Conservation (phyloP, 2,329 filamentous ascomycete species). For the Aspergillus tamarii region DNA sequence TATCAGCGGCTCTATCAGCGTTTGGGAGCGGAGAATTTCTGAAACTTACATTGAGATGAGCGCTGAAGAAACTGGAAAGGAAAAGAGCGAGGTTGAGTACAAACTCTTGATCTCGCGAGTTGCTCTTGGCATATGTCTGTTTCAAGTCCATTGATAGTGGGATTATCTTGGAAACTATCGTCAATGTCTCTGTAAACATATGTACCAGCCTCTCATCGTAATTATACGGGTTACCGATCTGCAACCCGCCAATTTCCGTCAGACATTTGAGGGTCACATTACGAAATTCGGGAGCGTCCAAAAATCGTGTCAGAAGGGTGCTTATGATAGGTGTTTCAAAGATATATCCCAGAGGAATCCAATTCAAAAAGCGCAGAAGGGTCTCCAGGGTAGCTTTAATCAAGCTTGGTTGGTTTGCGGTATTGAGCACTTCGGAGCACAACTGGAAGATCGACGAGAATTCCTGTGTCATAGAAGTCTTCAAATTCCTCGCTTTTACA, state of each 20-base stretch:
- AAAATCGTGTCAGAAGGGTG: constrained; percentile 86
- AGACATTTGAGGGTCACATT: constrained; percentile 96
- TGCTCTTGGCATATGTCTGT: constrained; percentile 86
- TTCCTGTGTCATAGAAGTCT: constrained; percentile 98
- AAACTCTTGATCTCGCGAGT: constrained; percentile 93
- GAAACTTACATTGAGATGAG: constrained; percentile 74
- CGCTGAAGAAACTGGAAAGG: constrained; percentile 94
- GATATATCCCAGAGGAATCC: constrained; percentile 98
- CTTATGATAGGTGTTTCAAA: constrained; percentile 98
- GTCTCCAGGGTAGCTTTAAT: constrained; percentile 98
- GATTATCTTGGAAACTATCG: constrained; percentile 89
- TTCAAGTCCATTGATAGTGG: constrained; percentile 89
- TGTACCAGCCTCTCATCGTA: constrained; percentile 96
- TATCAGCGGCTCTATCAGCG: constrained; percentile 5
- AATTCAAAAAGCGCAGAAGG: constrained; percentile 93
- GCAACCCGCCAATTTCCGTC: constrained; percentile 93
- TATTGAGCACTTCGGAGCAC: constrained; percentile 91
- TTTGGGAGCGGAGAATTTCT: background rate
- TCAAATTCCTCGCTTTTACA: constrained; percentile 90
- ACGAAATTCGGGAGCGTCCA: constrained; percentile 91
- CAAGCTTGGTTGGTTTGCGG: constrained; percentile 82
- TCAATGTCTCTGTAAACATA: constrained; percentile 98
- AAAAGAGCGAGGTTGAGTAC: constrained; percentile 96
- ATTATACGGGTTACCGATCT: constrained; percentile 73
- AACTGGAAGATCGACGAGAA: constrained; percentile 98